These are phyloP conservation scores for Lecanoromycetidae sp. DNA, from an alignment of 2,329 filamentous ascomycete genomes.

Conservation along the genomic window DNA sequence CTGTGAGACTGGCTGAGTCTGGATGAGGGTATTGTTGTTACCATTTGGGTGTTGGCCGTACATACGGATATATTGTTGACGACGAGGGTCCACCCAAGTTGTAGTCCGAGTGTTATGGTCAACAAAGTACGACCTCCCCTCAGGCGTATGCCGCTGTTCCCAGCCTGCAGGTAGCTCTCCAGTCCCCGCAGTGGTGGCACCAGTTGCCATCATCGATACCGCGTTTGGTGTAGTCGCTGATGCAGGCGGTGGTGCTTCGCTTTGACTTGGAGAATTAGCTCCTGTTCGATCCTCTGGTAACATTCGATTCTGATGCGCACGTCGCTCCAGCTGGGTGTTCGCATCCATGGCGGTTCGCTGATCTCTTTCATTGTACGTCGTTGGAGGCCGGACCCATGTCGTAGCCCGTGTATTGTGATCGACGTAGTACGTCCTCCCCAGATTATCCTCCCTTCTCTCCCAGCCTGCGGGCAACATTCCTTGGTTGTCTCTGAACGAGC, in stretches of 20 bases:
- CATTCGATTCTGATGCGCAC: slow-evolving; percentile 89
- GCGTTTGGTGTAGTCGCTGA: slow-evolving; percentile 39
- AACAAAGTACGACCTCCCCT: slow-evolving; percentile 91
- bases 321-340: slow-evolving; percentile 82
- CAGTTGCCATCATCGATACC: slow-evolving; percentile 85
- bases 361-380: slow-evolving; percentile 61
- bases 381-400: slow-evolving; percentile 87
- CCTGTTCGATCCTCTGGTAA: slow-evolving; percentile 91
- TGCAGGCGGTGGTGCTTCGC: slow-evolving; percentile 31
- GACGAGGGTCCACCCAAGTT: slow-evolving; percentile 93
- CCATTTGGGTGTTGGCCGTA: slow-evolving; percentile 73
- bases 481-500: slow-evolving; percentile 92
- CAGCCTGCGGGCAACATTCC: slow-evolving; percentile 84
- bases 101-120: slow-evolving; percentile 97
- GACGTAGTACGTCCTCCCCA: slow-evolving; percentile 94
- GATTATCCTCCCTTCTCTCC: slow-evolving; percentile 90
- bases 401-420: slow-evolving; percentile 96
- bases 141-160: slow-evolving; percentile 92
- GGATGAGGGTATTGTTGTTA: slow-evolving; percentile 72
- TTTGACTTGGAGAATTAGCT: slow-evolving; percentile 73
- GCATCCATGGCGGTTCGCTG: slow-evolving; percentile 72
- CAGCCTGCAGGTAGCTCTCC: slow-evolving; percentile 91
- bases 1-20: slow-evolving; percentile 95
- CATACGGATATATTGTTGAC: slow-evolving; percentile 97
- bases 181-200: slow-evolving; percentile 83